These are phyloP conservation scores for Brassica cretica DNA, from an alignment of 345 rosid species.

Conservation along the genomic window DNA sequence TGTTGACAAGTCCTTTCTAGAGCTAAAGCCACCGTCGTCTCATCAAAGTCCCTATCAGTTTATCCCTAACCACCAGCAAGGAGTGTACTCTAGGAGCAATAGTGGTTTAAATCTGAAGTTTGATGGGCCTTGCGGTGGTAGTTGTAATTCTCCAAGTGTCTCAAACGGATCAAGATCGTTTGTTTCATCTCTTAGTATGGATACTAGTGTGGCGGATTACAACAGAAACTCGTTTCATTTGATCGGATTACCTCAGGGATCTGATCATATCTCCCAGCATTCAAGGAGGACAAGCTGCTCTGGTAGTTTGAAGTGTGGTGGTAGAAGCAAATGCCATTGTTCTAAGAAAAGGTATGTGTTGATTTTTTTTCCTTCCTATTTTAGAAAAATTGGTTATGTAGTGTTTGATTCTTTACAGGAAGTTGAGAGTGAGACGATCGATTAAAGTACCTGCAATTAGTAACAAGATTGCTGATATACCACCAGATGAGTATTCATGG, in stretches of 20 bases:
- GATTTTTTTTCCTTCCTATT: background rate
- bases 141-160: slow-evolving; percentile 52
- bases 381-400: background rate
- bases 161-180: slow-evolving; percentile 65
- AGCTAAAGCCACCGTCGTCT: slow-evolving; percentile 46
- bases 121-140: slow-evolving; percentile 48
- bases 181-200: slow-evolving; percentile 69
- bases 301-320: slow-evolving; percentile 54
- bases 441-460: slow-evolving; percentile 78
- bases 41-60: slow-evolving; percentile 40
- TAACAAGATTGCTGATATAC: slow-evolving; percentile 74
- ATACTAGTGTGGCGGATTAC: slow-evolving; percentile 50
- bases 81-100: slow-evolving; percentile 45
- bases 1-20: slow-evolving; percentile 47
- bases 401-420: slow-evolving; percentile 42
- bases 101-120: slow-evolving; percentile 58
- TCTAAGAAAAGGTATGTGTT: slow-evolving; percentile 46
- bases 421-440: slow-evolving; percentile 59
- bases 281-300: slow-evolving; percentile 50
- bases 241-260: slow-evolving; percentile 52
- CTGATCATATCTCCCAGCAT: slow-evolving; percentile 54
- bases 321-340: slow-evolving; percentile 62
- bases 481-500: slow-evolving; percentile 81
- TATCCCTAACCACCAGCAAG: slow-evolving; percentile 49
- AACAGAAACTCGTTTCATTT: slow-evolving; percentile 55